Base-by-base conservation (phyloP, 1,284 basidiomycete species). In the Cutaneotrichosporon spelunceum region DNA sequence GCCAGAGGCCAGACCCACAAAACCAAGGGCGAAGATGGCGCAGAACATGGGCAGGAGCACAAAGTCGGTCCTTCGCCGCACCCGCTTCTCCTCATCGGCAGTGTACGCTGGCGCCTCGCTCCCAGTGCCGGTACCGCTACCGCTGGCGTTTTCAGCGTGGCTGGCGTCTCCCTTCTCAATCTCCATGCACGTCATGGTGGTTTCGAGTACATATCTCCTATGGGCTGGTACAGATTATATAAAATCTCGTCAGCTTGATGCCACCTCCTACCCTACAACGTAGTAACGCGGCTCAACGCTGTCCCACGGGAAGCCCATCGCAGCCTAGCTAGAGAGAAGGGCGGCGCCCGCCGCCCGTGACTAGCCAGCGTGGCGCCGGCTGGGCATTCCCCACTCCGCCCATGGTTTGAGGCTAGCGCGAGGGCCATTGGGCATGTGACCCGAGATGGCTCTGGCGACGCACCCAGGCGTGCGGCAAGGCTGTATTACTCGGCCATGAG, bases 31-130 rank as follows among this genome's bases (percentile, higher is more conserved):
- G 23, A 33, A 52, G 16, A 59, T 33, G 27, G 49, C 21, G 10
- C 48, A 52, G 39, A 59, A 27, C 13, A 56, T 23, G 1, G 59
- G 59, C 48, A 61, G 24, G 21, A 61, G 21, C 8, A 50, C 26
- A 24, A 30, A 30, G 54, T 61, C 59, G 30, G 49, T 27, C 54
- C 33, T 56, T 34, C 54, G 45, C 19, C 24, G 34, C 2, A 61
- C 48, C 10, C 54, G 48, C 47, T 19, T 33, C 47, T 56, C 21
- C 36, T 61, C 59, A 4, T 45, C 50, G 2, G 56, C 1, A 3
- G 39, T 42, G 19, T n/a, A 42, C 39, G 34, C 34, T 11, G 16
- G 36, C 36, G 16, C 36, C 16, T 13, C 36, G 2, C 4, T 14
- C 13, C 14, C 8, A 19, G 19, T 2, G 16, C 13, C 34, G 34